Conservation (phyloP, 306 rosid genomes). For the Lathyrus oleraceus region DNA sequence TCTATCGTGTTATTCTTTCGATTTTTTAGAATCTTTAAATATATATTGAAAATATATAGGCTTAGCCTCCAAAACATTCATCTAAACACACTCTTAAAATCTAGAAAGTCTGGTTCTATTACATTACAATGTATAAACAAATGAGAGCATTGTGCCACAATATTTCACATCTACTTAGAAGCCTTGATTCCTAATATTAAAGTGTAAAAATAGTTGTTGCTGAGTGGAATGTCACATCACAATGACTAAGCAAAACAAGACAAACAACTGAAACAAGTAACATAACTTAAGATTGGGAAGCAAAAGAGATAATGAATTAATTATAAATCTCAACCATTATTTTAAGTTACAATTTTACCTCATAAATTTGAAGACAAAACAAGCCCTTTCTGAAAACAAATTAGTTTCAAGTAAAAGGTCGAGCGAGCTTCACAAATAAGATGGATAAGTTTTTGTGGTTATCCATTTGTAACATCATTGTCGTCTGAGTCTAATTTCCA, state of each 20-base stretch:
- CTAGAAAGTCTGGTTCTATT: background rate
- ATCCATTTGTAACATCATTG: too few species aligned
- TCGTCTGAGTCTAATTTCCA: too few species aligned
- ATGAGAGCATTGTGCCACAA: constrained; percentile 1
- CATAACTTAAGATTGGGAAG: background rate
- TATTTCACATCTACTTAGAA: constrained; percentile 8
- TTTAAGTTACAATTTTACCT: constrained; percentile 7
- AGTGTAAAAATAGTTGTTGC: background rate
- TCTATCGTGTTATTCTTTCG: too few species aligned
- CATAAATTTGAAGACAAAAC: constrained; percentile 30
- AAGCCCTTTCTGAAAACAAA: constrained; percentile 2
- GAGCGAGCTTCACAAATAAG: too few species aligned
- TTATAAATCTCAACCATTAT: constrained; percentile 18
- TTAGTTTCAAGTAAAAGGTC: background rate
- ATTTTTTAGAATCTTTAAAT: too few species aligned
- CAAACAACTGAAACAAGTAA: background rate
- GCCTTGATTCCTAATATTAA: background rate
- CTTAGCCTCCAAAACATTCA: background rate
- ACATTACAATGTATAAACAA: constrained; percentile 9
- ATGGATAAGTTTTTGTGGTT: too few species aligned
- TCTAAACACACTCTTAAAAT: background rate
- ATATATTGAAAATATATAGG: too few species aligned
- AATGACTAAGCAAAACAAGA: background rate
- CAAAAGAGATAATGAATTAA: background rate
- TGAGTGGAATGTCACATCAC: constrained; percentile 12